These are phyloP conservation scores for Gossypium schwendimanii DNA, from an alignment of 441 rosid species.

Conservation along the genomic window DNA sequence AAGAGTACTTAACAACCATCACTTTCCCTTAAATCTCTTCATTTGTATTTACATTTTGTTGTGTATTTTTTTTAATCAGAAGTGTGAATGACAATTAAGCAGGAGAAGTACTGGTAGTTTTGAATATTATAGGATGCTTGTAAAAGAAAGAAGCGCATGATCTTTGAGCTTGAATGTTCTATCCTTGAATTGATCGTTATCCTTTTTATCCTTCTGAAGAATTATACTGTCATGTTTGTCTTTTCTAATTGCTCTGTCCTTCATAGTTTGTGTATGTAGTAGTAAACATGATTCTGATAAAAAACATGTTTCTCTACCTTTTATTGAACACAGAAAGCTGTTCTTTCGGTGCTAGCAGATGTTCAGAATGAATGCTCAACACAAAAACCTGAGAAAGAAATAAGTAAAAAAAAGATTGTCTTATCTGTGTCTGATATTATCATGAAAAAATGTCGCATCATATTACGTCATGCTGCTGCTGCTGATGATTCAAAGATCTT, in stretches of 20 bases:
- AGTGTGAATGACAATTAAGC: neutral
- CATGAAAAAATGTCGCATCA: constrained; percentile 87
- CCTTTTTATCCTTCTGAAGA: neutral
- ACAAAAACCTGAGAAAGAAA: constrained; percentile 47
- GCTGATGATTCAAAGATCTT: constrained; percentile 79
- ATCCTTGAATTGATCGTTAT: neutral
- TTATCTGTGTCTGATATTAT: constrained; percentile 62
- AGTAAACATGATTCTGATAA: constrained; percentile 23
- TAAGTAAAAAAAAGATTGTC: constrained; percentile 47
- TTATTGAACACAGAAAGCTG: constrained; percentile 89
- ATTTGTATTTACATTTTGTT: neutral
- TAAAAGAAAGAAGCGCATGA: neutral
- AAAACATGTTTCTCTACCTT: constrained; percentile 17
- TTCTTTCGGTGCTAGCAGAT: constrained; percentile 82
- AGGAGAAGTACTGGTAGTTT: neutral
- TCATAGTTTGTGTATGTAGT: constrained; percentile 1
- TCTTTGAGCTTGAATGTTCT: neutral
- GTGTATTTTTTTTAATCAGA: neutral
- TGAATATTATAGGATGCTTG: constrained; percentile 4
- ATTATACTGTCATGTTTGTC: neutral
- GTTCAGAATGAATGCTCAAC: constrained; percentile 40
- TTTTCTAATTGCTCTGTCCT: constrained; percentile 3
- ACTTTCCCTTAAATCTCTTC: neutral
- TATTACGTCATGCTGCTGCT: constrained; percentile 74
- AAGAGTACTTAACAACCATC: neutral